Evolutionary conservation across 257 asterid genomes (phyloP), one percentile per base, ranked within the genome.

Genomic region (Solanum tarijense): DNA sequence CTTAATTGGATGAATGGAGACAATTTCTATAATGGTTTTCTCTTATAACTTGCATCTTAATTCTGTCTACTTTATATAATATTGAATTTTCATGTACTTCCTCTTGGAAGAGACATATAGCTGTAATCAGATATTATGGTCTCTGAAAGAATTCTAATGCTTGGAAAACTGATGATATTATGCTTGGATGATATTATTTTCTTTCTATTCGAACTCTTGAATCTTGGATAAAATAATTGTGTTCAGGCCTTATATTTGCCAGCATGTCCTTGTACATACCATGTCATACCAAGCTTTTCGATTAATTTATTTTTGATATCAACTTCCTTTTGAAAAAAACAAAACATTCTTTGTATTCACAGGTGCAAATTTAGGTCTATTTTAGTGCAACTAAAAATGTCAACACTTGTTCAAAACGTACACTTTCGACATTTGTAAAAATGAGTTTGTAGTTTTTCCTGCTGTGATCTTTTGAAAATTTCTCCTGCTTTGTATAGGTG

Each of bases 401-500:
- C 20, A 16, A 73, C 29, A 35, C 82, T 73, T 20, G 6, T 4
- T 35, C 34, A 75, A 36, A 34, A 74, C 18, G 46, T 29, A 32
- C 78, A 10, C 66, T 25, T 60, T 71, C 34, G 55, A 41, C 75
- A 82, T 83, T 68, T 88, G 79, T 83, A 38, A 48, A 83, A 55
- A 79, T 16, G 72, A 76, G 88, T 65, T 89, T 85, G 83, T 90
- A 32, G 43, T 34, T 88, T 86, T 85, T 58, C 86, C 65, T 84
- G 84, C 89, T 32, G 21, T 72, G 81, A 72, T 72, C 81, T 72
- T 72, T 72, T 20, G 43, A 72, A 34, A 73, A 46, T 32, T 87
- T 87, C 75, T 43, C 86, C 46, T 83, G 83, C 89, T 85, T 86
- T 38, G 86, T 21, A 25, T 88, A 96, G 99, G 98, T 90, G 99